Base-by-base conservation (phyloP, 805 yeast genomes). In the Metschnikowia aberdeeniae region DNA sequence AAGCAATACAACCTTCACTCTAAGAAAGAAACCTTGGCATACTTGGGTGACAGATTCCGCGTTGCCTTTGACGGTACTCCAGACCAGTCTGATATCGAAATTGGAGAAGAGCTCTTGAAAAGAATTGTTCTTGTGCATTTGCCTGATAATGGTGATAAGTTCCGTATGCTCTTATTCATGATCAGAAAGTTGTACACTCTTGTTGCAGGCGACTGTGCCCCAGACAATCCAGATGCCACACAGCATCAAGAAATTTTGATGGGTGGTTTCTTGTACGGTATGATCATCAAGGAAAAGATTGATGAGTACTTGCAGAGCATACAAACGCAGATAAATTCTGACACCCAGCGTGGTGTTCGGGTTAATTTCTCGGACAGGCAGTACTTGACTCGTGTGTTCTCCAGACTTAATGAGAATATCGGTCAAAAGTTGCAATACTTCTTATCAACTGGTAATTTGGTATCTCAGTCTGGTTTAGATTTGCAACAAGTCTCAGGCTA, bases 201-300 rank as follows among this genome's bases (percentile, higher is more conserved):
- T 53, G 98, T 92, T 36, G 97, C 97, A 31, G 97, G 97, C 49
- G 97, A 92, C 63, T 92, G 97, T 67, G 73, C 90, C 43, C 92
- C 97, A 13, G 99, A 93, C 67, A 93, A 93, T 70, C 99, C 99
- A 63, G 99, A 93, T 82, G 95, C 98, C 40, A 88, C 97, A 8
- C 99, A 93, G 75, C 97, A 93, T 75, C 99, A 93, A 70, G 99
- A 93, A 70, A 87, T 93, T 28, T 70, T 93, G 51, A 76, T 93
- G 46, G 98, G 98, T 53, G 99, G 99, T 12, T 88, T 93, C 78
- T 74, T 93, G 44, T 93, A 89, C 58, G 97, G 97, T 55, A 90
- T 90, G 96, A 92, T 93, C 54, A 67, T 93, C 59, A 93, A 93
- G 66, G 99, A 93, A 69, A 93, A 93, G 64, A 82, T 93, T 51